Conservation (phyloP, 2,329 filamentous ascomycete genomes). For the Trichoderma atrobrunneum region DNA sequence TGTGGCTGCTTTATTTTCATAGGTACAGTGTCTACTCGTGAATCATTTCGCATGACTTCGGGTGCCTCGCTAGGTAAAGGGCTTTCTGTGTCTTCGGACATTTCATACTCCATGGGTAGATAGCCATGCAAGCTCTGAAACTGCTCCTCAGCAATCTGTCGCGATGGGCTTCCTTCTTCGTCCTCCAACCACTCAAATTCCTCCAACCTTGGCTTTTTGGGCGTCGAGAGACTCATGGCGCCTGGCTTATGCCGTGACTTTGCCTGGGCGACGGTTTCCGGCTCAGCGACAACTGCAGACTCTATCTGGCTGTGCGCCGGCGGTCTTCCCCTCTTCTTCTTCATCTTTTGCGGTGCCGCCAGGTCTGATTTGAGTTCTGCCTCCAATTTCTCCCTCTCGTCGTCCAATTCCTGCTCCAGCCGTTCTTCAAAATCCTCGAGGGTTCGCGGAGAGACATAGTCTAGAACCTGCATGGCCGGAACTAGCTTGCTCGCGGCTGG, state of each 20-base stretch:
- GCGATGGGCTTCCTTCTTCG: constrained; percentile 30
- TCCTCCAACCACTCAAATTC: constrained; percentile 33
- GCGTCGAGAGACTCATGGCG: constrained; percentile 37
- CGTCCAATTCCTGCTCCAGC: constrained; percentile 43
- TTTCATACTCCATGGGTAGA: constrained; percentile 5
- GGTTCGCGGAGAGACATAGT: constrained; percentile 57
- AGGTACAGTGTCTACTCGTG: neutral
- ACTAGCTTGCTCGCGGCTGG: constrained; percentile 48
- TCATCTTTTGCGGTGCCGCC: constrained; percentile 22
- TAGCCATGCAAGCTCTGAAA: constrained; percentile 16
- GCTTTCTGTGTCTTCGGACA: neutral
- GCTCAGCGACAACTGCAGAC: constrained; percentile 30
- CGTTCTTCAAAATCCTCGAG: constrained; percentile 57
- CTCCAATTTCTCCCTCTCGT: constrained; percentile 33
- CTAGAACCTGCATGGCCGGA: constrained; percentile 46
- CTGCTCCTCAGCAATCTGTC: constrained; percentile 29
- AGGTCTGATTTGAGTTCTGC: constrained; percentile 24
- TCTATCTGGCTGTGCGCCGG: constrained; percentile 34
- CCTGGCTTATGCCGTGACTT: constrained; percentile 29
- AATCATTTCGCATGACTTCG: neutral
- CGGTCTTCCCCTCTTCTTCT: constrained; percentile 30
- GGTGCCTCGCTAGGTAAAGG: neutral
- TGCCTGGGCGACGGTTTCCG: constrained; percentile 25
- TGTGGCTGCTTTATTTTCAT: neutral
- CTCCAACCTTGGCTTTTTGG: constrained; percentile 32